Base-by-base conservation (phyloP, 768 basidiomycete species). In the Termitomyces sp. region DNA sequence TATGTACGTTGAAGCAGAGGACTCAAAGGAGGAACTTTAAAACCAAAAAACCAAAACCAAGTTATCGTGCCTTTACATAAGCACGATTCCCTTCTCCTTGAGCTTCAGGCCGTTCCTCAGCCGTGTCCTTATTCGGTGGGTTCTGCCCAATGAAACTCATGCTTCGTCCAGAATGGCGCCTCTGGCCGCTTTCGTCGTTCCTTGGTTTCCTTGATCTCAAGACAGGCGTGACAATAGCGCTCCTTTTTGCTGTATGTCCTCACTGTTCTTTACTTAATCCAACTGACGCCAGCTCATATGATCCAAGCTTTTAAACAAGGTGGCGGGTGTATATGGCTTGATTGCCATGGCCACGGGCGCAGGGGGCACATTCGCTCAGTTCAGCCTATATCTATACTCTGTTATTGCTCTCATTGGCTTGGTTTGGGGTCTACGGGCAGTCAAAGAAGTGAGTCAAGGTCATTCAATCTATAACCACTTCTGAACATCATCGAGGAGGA, bases 271-370 rank as follows among this genome's bases (percentile, higher is more conserved):
- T 19, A 32, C 15, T 37, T 6, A 35, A 58, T 51, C 42, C 28
- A 15, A 21, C 19, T 37, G 34, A 42, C 37, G 40, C 37, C 46
- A 54, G 49, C 58, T 61, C 38, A 61, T 21, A 15, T 28, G 45
- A 37, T 22, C 47, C 24, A 64, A 90, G 90, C 73, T 93, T 51
- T 76, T 99, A 61, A 99, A 99, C 81, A 99, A 99, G 74, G 96
- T 95, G 48, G 95, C 97, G 19, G 96, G 97, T 49, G 83, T 98
- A 9, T 99, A 98, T 68, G 97, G 97, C 53, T 81, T 99, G 55
- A 86, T 99, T 56, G 95, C 94, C 5, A 81, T 94, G 54, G 71
- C 94, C 56, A 89, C 88, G 1, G 95, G 95, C 19, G 87, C 90
- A 30, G 93, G 90, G n/a, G 88, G 89, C n/a, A 85, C 88, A n/a